phyloP scores from a whole-genome alignment of 1,284 basidiomycete species.

The Trichosporon coremiiforme region DNA sequence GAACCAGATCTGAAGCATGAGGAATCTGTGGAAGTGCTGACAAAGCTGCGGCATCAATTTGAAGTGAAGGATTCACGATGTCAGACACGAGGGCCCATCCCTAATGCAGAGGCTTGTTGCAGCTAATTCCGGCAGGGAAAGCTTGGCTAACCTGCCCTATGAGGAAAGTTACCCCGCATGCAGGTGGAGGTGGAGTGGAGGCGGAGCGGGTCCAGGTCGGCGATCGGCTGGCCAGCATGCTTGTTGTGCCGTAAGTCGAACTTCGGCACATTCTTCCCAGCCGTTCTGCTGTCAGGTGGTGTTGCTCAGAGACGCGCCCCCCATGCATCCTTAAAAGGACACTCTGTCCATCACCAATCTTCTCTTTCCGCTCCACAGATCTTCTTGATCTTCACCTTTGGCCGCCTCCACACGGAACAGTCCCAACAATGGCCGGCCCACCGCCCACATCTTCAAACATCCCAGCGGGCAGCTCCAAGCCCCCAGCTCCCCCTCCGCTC shows the following conservation, averaged over 20 bases:
- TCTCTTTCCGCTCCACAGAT: background rate
- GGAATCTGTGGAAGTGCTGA: no score
- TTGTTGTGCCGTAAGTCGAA: background rate
- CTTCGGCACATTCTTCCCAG: background rate
- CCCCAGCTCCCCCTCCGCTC: background rate
- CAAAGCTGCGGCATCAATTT: no score
- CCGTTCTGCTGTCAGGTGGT: background rate
- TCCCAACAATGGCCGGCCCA: background rate
- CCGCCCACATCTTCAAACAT: background rate
- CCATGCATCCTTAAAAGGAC: background rate
- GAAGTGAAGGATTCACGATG: no score
- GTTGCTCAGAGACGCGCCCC: background rate
- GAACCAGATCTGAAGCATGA: no score
- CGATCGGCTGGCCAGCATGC: background rate
- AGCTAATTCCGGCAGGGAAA: no score
- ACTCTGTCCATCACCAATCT: background rate
- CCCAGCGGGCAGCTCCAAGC: background rate
- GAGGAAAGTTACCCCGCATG: no score
- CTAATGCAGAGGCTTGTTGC: no score
- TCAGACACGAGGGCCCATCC: no score
- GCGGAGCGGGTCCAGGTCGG: background rate
- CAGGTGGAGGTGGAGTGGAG: slow-evolving; percentile 13
- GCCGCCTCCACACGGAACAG: background rate
- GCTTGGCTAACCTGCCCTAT: no score
- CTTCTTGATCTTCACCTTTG: background rate